Evolutionary conservation across 1,284 basidiomycete genomes (phyloP).

Genomic region (Cryptococcus hybrid): DNA sequence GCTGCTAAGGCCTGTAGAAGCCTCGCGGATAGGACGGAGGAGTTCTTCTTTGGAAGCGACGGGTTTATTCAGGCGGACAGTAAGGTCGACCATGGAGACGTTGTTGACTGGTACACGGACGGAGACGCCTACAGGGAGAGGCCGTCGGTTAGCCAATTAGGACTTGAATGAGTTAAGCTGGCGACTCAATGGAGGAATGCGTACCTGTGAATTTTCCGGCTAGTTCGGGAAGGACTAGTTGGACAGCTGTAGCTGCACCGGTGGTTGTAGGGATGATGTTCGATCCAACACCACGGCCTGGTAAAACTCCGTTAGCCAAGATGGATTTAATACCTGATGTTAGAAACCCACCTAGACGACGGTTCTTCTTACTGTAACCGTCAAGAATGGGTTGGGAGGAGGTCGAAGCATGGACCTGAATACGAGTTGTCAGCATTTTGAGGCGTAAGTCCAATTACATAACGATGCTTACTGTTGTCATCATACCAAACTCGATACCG

Average conservation of each 20-base stretch:
- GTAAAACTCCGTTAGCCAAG: not conserved
- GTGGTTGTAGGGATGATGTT: conserved; percentile 52
- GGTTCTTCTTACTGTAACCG: conserved; percentile 49
- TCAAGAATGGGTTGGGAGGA: conserved; percentile 50
- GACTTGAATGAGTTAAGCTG: no score
- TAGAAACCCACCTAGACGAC: conserved; percentile 37
- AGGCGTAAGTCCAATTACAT: not conserved
- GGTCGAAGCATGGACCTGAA: conserved; percentile 47
- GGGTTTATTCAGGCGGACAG: conserved; percentile 43
- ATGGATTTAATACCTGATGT: not conserved
- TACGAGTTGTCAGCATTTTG: not conserved
- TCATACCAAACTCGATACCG: conserved; percentile 51
- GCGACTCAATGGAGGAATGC: conserved; percentile 2
- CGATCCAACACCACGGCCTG: not conserved
- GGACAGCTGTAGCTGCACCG: conserved; percentile 49
- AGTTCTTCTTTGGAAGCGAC: conserved; percentile 45
- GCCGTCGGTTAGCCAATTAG: not conserved
- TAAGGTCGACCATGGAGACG: conserved; percentile 52
- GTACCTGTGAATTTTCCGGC: conserved; percentile 50
- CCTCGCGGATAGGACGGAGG: conserved; percentile 42
- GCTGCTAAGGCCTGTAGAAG: conserved; percentile 21
- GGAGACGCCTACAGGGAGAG: conserved; percentile 37
- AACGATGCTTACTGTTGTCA: conserved; percentile 39
- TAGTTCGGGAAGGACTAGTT: conserved; percentile 50
- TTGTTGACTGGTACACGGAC: conserved; percentile 52